Base-by-base conservation (phyloP, 805 yeast species). In the Saccharomycopsis javanensis region DNA sequence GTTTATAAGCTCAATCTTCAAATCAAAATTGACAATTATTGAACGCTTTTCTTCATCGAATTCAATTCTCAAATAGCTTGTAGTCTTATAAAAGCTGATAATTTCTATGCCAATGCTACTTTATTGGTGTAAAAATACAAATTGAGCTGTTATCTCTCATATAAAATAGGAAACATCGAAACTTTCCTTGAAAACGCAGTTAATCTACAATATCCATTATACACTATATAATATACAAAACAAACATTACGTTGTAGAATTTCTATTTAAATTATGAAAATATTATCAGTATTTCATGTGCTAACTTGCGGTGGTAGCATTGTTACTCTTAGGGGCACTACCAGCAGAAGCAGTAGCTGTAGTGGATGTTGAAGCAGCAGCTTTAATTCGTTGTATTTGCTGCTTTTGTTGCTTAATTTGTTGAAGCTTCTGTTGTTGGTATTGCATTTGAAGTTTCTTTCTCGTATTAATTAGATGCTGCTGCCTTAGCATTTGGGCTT, bases 401-500 rank as follows among this genome's bases (percentile, higher is more conserved):
- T 38, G 56, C 15, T 50, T 37, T 10, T 46, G 55, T 45, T 60
- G 61, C 18, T 56, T 52, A 8, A 52, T 48, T 42, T 48, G 65
- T 34, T 60, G 65, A 38, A 60, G 64, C 53, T 62, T 64, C 48
- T 65, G 71, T 18, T 63, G 67, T 18, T 64, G 68, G 55, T 65
- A 64, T 57, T 60, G 61, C 56, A 64, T 61, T 51, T 70, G 72
- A 55, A 69, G 69, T 53, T 68, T 69, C 51, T 61, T 58, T 38
- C 62, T 60, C 31, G 64, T 68, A 30, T 58, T 59, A 8, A 51
- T 10, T 11, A 58, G 15, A 56, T 54, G 54, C 69, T 80, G 90
- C 70, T 84, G 82, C 63, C 94, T 77, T 70, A 83, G 82, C 65
- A 81, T 78, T 56, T 87, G 82, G 20, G 91, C 85, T 66, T 90